Evolutionary conservation across 163 green algal species (phyloP).

Genomic region (Volvox carteri): DNA sequence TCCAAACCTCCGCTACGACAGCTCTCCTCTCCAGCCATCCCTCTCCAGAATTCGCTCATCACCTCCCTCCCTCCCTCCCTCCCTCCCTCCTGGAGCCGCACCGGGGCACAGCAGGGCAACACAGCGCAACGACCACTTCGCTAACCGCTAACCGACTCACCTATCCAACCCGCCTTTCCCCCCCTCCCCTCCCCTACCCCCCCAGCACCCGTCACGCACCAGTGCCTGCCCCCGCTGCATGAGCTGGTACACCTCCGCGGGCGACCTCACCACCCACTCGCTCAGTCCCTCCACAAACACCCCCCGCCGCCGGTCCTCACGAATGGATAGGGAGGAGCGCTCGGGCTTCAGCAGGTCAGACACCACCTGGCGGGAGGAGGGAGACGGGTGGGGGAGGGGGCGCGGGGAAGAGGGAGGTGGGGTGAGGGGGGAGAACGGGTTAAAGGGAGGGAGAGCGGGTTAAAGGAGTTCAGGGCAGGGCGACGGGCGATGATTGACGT

Average conservation of each 20-base stretch:
- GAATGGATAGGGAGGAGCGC: slow-evolving; percentile 89
- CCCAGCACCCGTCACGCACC: slow-evolving; percentile 53
- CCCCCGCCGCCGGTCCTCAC: slow-evolving; percentile 90
- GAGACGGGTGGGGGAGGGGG: not conserved
- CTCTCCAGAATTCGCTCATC: no score
- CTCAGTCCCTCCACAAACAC: slow-evolving; percentile 95
- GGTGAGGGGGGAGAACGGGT: not conserved
- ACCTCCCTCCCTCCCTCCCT: no score
- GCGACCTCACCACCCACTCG: slow-evolving; percentile 95
- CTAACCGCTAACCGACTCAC: no score
- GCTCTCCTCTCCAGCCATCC: no score
- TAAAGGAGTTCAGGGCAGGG: not conserved
- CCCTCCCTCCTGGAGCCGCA: no score
- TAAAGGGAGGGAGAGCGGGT: not conserved
- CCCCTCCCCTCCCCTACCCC: no score
- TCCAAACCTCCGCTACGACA: no score
- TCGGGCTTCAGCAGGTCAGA: slow-evolving; percentile 96
- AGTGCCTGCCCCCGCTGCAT: slow-evolving; percentile 85
- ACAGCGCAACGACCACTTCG: no score
- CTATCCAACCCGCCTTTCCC: no score
- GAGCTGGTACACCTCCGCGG: slow-evolving; percentile 90
- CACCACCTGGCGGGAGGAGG: slow-evolving; percentile 74
- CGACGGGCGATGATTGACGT: no score
- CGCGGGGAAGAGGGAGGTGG: not conserved
- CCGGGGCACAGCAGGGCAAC: no score